Percentiles rank a stretch among this genome's conserved stretches.
phyloP scores from a whole-genome alignment of 306 rosid genomes.

The Hippophae tibetana region DNA sequence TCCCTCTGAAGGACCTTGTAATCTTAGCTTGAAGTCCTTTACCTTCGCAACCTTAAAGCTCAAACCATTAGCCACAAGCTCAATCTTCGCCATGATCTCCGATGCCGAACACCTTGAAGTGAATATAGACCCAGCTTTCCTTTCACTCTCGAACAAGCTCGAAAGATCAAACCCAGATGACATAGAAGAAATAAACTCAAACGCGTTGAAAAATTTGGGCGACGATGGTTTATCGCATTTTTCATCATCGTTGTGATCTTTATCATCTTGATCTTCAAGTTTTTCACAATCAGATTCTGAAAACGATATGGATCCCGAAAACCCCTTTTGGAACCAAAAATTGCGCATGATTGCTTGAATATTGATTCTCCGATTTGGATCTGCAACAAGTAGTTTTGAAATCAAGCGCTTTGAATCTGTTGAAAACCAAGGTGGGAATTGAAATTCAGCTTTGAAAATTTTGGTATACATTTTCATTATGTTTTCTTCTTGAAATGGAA shows the following conservation, averaged over 20 bases:
- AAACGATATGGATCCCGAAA: constrained; percentile 19
- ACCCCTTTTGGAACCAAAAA: constrained; percentile 50
- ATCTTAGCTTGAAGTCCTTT: constrained; percentile 45
- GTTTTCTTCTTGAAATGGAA: too few relatives aligned
- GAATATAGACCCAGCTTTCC: constrained; percentile 45
- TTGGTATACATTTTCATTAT: constrained; percentile 24
- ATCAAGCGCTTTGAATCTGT: constrained; percentile 46
- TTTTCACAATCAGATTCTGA: constrained; percentile 4
- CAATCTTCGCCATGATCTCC: constrained; percentile 47
- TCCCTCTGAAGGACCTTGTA: constrained; percentile 47
- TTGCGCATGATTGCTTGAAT: constrained; percentile 52
- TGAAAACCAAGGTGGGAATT: constrained; percentile 64
- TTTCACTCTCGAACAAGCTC: constrained; percentile 49
- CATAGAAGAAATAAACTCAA: constrained; percentile 66
- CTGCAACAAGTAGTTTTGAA: constrained; percentile 45
- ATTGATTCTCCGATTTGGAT: constrained; percentile 41
- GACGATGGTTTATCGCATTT: constrained; percentile 16
- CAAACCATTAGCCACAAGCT: constrained; percentile 42
- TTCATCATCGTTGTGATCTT: background rate
- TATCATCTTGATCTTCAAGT: background rate
- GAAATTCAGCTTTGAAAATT: constrained; percentile 50
- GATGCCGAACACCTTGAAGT: constrained; percentile 48
- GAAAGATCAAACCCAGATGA: constrained; percentile 72
- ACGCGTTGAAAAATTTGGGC: constrained; percentile 70
- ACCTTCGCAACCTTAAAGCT: constrained; percentile 32